These are phyloP conservation scores for Albugo laibachii DNA, from an alignment of 352 stramenopile species.

Conservation along the genomic window DNA sequence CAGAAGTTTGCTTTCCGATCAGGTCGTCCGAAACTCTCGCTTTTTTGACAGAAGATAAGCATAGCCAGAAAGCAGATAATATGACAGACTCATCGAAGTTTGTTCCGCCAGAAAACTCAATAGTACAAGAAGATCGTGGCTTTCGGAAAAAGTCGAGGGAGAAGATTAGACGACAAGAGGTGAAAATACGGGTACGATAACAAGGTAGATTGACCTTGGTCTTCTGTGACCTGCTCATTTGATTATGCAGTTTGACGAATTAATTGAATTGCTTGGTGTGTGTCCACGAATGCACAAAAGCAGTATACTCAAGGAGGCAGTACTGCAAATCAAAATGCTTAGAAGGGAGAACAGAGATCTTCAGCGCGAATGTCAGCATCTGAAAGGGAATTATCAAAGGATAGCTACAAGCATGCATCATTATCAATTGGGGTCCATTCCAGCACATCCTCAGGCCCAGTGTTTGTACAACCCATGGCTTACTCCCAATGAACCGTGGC, in stretches of 20 bases:
- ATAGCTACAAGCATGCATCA: slow-evolving; percentile 43
- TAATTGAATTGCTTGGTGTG: slow-evolving; percentile 40
- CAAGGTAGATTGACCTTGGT: background rate
- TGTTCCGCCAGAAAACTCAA: no score
- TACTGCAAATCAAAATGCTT: slow-evolving; percentile 38
- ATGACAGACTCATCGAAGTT: no score
- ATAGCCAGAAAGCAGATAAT: no score
- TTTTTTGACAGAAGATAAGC: no score
- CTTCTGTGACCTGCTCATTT: background rate
- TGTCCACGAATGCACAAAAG: slow-evolving; percentile 60
- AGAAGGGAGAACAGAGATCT: slow-evolving; percentile 41
- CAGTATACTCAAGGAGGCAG: slow-evolving; percentile 44
- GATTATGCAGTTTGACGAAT: slow-evolving; percentile 37
- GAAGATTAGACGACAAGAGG: slow-evolving; percentile 58
- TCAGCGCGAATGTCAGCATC: slow-evolving; percentile 26
- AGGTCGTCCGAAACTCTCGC: no score
- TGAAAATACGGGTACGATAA: slow-evolving; percentile 48
- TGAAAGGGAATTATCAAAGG: slow-evolving; percentile 50
- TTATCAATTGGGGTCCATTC: slow-evolving; percentile 27
- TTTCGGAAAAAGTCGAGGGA: slow-evolving; percentile 58
- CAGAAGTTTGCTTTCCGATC: no score
- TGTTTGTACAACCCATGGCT: no score
- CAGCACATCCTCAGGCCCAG: slow-evolving; percentile 2
- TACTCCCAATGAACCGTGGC: no score
- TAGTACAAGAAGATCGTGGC: slow-evolving; percentile 28